A percentile compares a stretch with the other conserved stretches of the same genome.
Evolutionary conservation across 2,329 filamentous ascomycete species (phyloP).

Genomic region (Huntiella savannae): DNA sequence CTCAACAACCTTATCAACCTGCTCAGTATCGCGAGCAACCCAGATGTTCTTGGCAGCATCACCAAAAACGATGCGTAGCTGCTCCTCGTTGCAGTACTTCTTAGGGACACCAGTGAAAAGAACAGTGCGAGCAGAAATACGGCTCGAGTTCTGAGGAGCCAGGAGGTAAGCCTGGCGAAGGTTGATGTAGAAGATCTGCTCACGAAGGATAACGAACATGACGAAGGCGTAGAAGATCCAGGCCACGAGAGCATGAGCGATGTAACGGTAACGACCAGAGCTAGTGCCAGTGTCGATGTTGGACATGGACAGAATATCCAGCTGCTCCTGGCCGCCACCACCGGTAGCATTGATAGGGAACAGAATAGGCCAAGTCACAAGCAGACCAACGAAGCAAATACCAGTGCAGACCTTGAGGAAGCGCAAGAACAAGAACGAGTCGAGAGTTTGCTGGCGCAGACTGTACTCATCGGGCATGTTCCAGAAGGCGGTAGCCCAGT

Average conservation of each 20-base stretch:
- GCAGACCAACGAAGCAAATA: conserved; percentile 66
- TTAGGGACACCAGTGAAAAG: conserved; percentile 73
- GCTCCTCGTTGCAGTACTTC: conserved; percentile 57
- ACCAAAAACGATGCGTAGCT: conserved; percentile 64
- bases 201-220: conserved; percentile 71
- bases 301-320: conserved; percentile 62
- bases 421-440: conserved; percentile 68
- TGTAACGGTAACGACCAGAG: conserved; percentile 45
- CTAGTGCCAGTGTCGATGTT: conserved; percentile 42
- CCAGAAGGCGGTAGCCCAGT: conserved; percentile 46
- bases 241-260: conserved; percentile 60
- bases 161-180: conserved; percentile 81
- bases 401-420: conserved; percentile 53
- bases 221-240: conserved; percentile 79
- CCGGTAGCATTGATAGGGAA: conserved; percentile 78
- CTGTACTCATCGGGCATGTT: conserved; percentile 53
- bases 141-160: conserved; percentile 64
- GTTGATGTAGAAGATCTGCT: conserved; percentile 83
- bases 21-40: conserved; percentile 58
- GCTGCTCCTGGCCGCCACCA: conserved; percentile 39
- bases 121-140: conserved; percentile 77
- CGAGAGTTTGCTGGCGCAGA: conserved; percentile 68
- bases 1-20: conserved; percentile 63
- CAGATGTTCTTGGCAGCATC: conserved; percentile 66
- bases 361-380: conserved; percentile 72